phyloP scores from a whole-genome alignment of 2,329 filamentous ascomycete genomes.

The Dryadomyces sulphureus region DNA sequence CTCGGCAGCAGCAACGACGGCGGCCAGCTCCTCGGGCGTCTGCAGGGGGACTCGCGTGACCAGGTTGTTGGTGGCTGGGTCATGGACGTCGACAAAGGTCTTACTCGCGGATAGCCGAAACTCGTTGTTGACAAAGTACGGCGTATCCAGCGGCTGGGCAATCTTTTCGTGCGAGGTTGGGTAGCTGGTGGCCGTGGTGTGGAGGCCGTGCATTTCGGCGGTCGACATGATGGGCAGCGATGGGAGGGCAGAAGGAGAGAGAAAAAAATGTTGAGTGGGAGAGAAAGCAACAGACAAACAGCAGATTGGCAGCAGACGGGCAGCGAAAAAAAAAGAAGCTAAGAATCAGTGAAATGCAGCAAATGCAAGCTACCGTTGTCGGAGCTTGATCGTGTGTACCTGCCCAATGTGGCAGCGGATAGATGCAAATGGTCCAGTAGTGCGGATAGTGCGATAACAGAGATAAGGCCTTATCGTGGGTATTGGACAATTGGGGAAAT shows the following conservation, averaged over 20 bases:
- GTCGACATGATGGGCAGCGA: background rate
- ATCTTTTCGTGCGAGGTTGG: constrained; percentile 60
- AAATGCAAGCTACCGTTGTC: no score
- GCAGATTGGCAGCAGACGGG: no score
- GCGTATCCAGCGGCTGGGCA: constrained; percentile 51
- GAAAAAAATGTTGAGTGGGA: background rate
- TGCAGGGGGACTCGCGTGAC: constrained; percentile 74
- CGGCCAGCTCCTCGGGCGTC: constrained; percentile 62
- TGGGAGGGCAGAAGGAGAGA: background rate
- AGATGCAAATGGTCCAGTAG: background rate
- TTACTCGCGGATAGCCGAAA: constrained; percentile 53
- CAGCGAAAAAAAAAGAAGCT: background rate
- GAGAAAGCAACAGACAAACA: background rate
- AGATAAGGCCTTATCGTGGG: no score
- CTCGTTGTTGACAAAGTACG: constrained; percentile 69
- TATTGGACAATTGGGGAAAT: no score
- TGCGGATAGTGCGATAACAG: no score
- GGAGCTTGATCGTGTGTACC: background rate
- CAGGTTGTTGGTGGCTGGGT: constrained; percentile 73
- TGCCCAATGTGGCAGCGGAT: background rate
- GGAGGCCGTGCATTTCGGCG: background rate
- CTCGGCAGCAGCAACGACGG: constrained; percentile 61
- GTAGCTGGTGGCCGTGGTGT: constrained; percentile 31
- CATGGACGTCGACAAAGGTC: constrained; percentile 63
- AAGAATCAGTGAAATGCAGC: no score